These are phyloP conservation scores for Aspergillus neoniger DNA, from an alignment of 2,329 filamentous ascomycete species.

Conservation along the genomic window DNA sequence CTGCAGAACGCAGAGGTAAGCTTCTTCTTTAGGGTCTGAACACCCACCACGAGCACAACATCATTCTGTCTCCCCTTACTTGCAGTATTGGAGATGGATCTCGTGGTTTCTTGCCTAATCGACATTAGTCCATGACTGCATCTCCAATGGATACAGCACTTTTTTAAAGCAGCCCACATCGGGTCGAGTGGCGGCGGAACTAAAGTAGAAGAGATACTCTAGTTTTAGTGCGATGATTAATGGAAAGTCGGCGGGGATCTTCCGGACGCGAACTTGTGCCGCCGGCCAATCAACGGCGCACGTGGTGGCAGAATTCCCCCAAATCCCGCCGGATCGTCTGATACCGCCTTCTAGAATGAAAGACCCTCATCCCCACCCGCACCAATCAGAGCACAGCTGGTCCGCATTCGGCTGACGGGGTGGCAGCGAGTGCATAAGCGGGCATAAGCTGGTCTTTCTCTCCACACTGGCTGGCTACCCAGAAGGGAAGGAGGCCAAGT, in stretches of 20 bases:
- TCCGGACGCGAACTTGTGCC: constrained; percentile 10
- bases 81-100: not conserved
- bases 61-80: not conserved
- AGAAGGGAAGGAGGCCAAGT: not conserved
- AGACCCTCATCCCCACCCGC: not conserved
- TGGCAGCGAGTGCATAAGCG: not conserved
- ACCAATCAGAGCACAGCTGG: not conserved
- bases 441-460: not conserved
- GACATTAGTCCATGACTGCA: not conserved
- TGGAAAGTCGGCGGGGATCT: not conserved
- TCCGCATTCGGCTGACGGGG: not conserved
- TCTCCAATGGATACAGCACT: not conserved
- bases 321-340: constrained; percentile 21
- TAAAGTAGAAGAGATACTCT: not conserved
- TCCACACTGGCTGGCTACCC: not conserved
- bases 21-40: no score
- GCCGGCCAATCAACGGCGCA: constrained; percentile 33
- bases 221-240: constrained; percentile 9
- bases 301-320: constrained; percentile 35
- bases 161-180: not conserved
- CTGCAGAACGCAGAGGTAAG: no score
- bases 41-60: no score
- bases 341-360: constrained; percentile 21
- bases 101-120: constrained; percentile 12
- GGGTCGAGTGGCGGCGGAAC: constrained; percentile 13